Evolutionary conservation across 495 filamentous ascomycete genomes (phyloP), one percentile per base, ranked within the genome.

Genomic region (Podospora fimiseda): DNA sequence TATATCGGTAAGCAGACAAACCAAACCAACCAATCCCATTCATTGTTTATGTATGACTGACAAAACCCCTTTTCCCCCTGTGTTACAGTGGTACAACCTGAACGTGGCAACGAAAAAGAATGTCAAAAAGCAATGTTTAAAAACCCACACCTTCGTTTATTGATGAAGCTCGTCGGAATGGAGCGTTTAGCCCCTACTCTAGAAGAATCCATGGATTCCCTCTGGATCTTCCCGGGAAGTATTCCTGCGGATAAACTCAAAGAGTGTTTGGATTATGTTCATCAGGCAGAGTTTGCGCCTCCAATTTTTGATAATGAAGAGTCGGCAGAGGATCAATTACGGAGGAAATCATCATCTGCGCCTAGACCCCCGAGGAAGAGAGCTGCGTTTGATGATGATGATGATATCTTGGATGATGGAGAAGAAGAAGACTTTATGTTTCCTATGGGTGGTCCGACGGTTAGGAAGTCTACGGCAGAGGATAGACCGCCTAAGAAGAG

Each of bases 111-210:
- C n/a, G n/a, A n/a, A n/a, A 86, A 92, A 39, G 74, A 80, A 23
- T 76, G 82, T 37, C 82, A 84, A 43, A 78, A 74, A 2, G 86
- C 88, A 19, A 82, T 95, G 69, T 94, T 91, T 67, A 90, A 88
- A 58, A 90, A 96, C 60, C 83, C 86, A n/a, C 84, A 89, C 61
- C 82, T 97, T 7, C 86, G 92, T 22, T 83, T 97, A 20, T 81
- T 99, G 6, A 85, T 97, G 80, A 82, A 74, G 0, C 74, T 90
- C 2, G 71, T 85, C 42, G 87, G 88, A 3, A 80, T 93, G 47
- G 80, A 87, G 59, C 76, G 82, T 14, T 71, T 89, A 3, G 82
- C 85, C 2, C 68, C 73, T 2, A 65, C 72, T 15, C 74, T 84
- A 41, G 86, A 92, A 51, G 87, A 91, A 45, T 70, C 73, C 9